Evolutionary conservation across 1,284 basidiomycete genomes (phyloP), one percentile per base, ranked within the genome.

Genomic region (Microbotryomycetes sp.): DNA sequence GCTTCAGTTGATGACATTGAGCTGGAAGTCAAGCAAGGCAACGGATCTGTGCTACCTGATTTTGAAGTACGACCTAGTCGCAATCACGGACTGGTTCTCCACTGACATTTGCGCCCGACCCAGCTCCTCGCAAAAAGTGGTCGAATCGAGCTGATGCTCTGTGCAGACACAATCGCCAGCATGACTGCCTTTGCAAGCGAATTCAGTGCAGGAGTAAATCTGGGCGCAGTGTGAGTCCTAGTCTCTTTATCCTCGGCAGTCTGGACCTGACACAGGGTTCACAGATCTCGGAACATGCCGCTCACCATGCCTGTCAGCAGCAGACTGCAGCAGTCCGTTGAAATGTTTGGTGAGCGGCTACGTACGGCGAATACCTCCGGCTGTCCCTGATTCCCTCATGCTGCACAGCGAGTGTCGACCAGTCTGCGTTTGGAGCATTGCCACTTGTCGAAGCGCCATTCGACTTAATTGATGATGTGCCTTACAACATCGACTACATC

Each of bases 401-500:
- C 45, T 18, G 27, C 26, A 51, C 71, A 88, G 88, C 82, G 56
- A 89, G 88, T 18, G 77, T 97, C 27, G 91, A 96, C 61, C 86
- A 93, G 59, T 75, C 87, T 41, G 89, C 91, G 0, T 97, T 96
- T 76, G 81, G 78, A 53, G 78, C 79, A n/a, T n/a, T n/a, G n/a
- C n/a, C n/a, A n/a, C n/a, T n/a, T n/a, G n/a, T n/a, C n/a, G 82
- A 84, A 4, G 81, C 84, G 4, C 85, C 89, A 3, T 93, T 97
- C 74, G 85, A 97, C 82, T 86, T 97, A 52, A 79, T 81, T 47
- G 94, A 97, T 71, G 91, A 97, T 72, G 78, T 97, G 13, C 93
- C 93, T 0, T 87, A 81, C 18, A 93, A 97, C 73, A 78, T 81
- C 35, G 88, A 91, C 69, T 97, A 92, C 71, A 79, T 97, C 27